Conservation (phyloP, 345 rosid species). For the Salix purpurea region DNA sequence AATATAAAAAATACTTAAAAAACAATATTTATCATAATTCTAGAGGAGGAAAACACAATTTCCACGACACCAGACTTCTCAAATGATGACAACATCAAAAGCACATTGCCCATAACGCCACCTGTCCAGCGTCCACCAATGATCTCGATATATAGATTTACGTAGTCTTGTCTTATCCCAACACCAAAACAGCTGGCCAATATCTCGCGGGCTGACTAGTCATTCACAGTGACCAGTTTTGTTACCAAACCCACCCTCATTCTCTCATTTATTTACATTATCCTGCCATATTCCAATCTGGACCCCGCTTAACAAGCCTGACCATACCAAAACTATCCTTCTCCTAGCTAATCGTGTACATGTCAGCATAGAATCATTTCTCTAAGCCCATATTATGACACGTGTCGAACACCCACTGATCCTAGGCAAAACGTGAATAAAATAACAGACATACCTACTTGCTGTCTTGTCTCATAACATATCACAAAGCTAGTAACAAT, state of each 20-base stretch:
- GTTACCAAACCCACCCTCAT: conserved; percentile 2
- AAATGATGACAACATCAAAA: background rate
- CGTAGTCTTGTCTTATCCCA: background rate
- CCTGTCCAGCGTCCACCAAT: background rate
- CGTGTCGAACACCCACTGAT: conserved; percentile 23
- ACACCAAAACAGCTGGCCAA: background rate
- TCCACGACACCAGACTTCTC: background rate
- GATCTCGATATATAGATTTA: conserved; percentile 1
- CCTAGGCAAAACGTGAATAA: conserved; percentile 19
- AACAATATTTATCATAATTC: too few species aligned
- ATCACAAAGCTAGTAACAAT: background rate
- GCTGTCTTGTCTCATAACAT: background rate
- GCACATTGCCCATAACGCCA: background rate
- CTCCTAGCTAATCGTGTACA: conserved; percentile 4
- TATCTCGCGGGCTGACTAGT: background rate
- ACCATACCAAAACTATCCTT: conserved; percentile 13
- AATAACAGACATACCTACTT: conserved; percentile 7
- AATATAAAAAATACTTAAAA: too few species aligned
- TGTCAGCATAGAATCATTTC: conserved; percentile 11
- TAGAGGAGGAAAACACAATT: background rate
- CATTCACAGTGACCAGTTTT: conserved; percentile 9
- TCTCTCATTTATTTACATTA: conserved; percentile 9
- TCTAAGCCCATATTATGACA: conserved; percentile 9
- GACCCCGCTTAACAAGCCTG: conserved; percentile 29
- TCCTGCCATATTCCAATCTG: conserved; percentile 13